Evolutionary conservation across 1,139 yeast genomes (phyloP), one percentile per base, ranked within the genome.

Genomic region (Ogataea hybrid): DNA sequence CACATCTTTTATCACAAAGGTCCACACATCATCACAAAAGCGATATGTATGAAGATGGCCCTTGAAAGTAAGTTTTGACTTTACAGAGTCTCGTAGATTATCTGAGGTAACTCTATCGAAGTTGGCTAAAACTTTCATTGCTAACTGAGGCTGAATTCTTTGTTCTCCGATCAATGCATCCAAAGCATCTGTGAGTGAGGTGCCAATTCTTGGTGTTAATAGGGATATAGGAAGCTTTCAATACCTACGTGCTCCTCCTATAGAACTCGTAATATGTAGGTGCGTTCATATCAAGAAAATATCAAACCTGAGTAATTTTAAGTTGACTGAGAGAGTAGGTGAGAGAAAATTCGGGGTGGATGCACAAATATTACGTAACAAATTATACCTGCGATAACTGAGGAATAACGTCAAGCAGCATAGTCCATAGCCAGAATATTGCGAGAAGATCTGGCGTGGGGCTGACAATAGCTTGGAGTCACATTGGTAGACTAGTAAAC

Each of bases 11-110:
- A 92, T 87, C 42, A 90, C 87, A 62, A 92, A 90, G 0, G 97
- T 92, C 98, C 98, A 92, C 44, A 92, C 98, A 65, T 92, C 98
- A 63, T 92, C 98, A 69, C 98, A 92, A 63, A 95, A 92, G 42
- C 97, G 75, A 62, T 92, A 92, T 1, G 97, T 92, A 57, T 86
- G 90, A 48, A 92, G 70, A 57, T 89, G 96, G 1, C 98, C 98
- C 66, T 86, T 90, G 61, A 92, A 86, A 0, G 90, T 77, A 57
- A 92, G 69, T 53, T 94, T 83, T 2, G 96, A 77, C 60, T 82
- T 84, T 33, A 84, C 81, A 46, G 81, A 81, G 37, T 81, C 86
- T 57, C 83, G 81, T 57, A 92, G 71, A 42, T 81, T 75, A 49
- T 92, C 97, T 4, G 95, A 77, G 41, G 90, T 84, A 28, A 88